Evolutionary conservation across 768 basidiomycete species (phyloP), one percentile per base, ranked within the genome.

Genomic region (Naganishia vishniacii): DNA sequence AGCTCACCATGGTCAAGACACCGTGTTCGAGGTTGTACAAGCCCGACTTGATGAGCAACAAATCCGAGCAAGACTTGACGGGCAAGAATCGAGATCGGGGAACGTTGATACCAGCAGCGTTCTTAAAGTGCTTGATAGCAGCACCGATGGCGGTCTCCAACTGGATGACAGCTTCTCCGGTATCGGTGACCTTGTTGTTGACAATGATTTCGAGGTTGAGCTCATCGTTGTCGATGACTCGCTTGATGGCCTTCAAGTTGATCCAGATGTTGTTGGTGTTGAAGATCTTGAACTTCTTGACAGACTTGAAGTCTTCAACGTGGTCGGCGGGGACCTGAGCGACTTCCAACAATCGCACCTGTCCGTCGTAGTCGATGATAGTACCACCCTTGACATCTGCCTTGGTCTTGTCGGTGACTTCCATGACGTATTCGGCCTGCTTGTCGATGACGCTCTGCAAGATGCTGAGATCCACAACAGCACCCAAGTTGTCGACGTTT

Each of bases 351-450:
- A 95, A 81, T 58, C 90, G 85, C 60, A 93, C 84, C 34, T 84
- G 85, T 46, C 90, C 91, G 41, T 95, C 88, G 74, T 92, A 92
- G 78, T 91, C 88, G 70, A 93, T 87, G 72, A 91, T 82, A 63
- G 90, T 91, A 77, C 89, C 89, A 71, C 79, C 80, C 80, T 87
- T 87, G 78, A 87, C 84, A 70, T 87, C 91, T 53, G 88, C 90
- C 83, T 94, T 92, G 73, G 91, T 93, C 84, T 93, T 94, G 81
- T 93, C 89, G 12, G 92, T 95, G 67, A 94, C 88, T 78, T 94
- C 89, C 89, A 91, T 91, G 76, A 91, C 78, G 80, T 91, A 92
- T 78, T 94, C 91, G 29, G 88, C 84, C 67, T 85, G 79, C 12
- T 83, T 82, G 72, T 88, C 84, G 69, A 88, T 83, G 88, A 94